These are phyloP conservation scores for Kwoniella europaea DNA, from an alignment of 768 basidiomycete species.

Conservation along the genomic window DNA sequence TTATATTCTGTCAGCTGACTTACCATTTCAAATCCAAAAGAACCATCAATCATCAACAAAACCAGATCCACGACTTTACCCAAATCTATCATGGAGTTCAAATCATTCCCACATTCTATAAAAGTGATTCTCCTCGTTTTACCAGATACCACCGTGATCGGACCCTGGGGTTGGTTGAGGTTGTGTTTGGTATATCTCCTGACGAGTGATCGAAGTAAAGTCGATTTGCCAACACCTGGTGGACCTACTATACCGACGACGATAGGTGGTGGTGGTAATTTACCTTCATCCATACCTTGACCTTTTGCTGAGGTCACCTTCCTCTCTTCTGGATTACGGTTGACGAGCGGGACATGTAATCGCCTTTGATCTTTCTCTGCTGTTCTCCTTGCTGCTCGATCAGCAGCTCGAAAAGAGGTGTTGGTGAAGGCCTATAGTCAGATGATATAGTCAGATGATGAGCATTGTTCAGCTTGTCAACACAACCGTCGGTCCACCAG, in stretches of 20 bases:
- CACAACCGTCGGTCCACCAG: too few relatives aligned
- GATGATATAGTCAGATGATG: too few relatives aligned
- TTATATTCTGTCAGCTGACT: slow-evolving; percentile 48
- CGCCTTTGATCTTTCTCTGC: slow-evolving; percentile 92
- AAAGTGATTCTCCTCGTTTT: slow-evolving; percentile 94
- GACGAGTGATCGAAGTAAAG: slow-evolving; percentile 86
- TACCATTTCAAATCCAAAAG: slow-evolving; percentile 99
- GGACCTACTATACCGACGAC: slow-evolving; percentile 95
- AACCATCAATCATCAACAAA: slow-evolving; percentile 95
- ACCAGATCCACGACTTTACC: slow-evolving; percentile 96
- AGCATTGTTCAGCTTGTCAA: background rate
- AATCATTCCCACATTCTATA: slow-evolving; percentile 95
- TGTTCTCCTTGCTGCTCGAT: slow-evolving; percentile 84
- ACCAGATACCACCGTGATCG: slow-evolving; percentile 90
- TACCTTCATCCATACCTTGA: slow-evolving; percentile 60
- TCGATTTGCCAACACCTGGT: slow-evolving; percentile 92
- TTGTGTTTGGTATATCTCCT: slow-evolving; percentile 93
- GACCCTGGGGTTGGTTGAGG: slow-evolving; percentile 83
- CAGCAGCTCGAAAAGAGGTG: slow-evolving; percentile 85
- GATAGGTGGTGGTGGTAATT: slow-evolving; percentile 87
- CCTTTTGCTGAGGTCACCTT: slow-evolving; percentile 56
- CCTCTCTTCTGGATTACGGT: slow-evolving; percentile 76
- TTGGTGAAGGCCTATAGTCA: slow-evolving; percentile 94
- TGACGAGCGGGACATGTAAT: slow-evolving; percentile 92
- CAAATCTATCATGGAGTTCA: slow-evolving; percentile 98